Percentiles rank a stretch among this genome's conserved stretches.
Evolutionary conservation across 2,329 filamentous ascomycete species (phyloP).

Genomic region (Hymenoscyphus fraxineus): DNA sequence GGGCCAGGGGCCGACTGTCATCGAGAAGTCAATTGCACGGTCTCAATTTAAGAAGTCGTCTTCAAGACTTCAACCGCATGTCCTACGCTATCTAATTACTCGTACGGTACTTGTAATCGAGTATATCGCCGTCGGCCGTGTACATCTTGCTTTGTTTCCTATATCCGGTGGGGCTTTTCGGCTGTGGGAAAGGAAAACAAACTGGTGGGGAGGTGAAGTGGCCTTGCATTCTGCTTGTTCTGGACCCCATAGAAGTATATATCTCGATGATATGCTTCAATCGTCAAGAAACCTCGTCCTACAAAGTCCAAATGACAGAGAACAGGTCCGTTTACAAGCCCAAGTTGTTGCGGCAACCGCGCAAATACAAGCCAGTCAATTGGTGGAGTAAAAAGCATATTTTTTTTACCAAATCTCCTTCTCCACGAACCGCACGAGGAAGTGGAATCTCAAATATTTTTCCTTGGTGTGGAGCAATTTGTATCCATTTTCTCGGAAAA

Average conservation of each 20-base stretch:
- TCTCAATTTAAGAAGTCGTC: not conserved
- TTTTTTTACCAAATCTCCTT: not conserved
- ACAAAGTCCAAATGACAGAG: not conserved
- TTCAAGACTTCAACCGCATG: not conserved
- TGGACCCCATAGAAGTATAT: too few relatives aligned
- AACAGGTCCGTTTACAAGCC: not conserved
- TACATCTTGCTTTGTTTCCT: too few relatives aligned
- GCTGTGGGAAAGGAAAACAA: too few relatives aligned
- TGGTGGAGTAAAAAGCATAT: not conserved
- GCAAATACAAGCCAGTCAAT: not conserved
- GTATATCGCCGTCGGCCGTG: too few relatives aligned
- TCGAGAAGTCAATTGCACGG: not conserved
- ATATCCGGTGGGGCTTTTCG: too few relatives aligned
- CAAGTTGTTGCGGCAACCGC: constrained; percentile 1
- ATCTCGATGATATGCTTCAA: not conserved
- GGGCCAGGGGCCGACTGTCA: not conserved
- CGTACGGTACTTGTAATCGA: too few relatives aligned
- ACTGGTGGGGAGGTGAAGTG: not conserved
- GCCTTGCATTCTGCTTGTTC: not conserved
- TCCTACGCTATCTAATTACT: too few relatives aligned
- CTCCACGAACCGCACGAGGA: not conserved
- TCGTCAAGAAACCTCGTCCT: not conserved
- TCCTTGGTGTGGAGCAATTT: not conserved
- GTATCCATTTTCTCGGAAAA: constrained; percentile 2
- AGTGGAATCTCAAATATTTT: not conserved